phyloP scores from a whole-genome alignment of 257 asterid genomes.

The Asclepias syriaca region DNA sequence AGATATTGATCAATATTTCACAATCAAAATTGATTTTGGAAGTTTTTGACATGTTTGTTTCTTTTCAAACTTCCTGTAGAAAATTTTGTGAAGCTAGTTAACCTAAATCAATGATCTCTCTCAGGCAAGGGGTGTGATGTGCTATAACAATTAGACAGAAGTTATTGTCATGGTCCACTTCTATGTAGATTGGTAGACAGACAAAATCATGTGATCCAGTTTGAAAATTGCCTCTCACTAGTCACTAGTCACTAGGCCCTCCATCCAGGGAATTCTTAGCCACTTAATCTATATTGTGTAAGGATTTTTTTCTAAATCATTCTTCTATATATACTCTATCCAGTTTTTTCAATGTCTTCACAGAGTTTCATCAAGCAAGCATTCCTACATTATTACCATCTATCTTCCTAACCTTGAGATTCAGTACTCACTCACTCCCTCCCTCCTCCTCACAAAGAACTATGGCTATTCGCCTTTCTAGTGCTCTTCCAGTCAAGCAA shows the following conservation, averaged over 20 bases:
- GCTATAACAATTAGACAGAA: not conserved
- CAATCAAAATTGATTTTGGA: not conserved
- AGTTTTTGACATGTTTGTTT: not conserved
- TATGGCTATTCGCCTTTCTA: conserved; percentile 11
- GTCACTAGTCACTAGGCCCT: not conserved
- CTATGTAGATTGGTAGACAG: conserved; percentile 7
- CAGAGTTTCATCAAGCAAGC: not conserved
- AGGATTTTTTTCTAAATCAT: not conserved
- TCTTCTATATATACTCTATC: not conserved
- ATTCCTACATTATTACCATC: not conserved
- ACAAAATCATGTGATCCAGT: conserved; percentile 14
- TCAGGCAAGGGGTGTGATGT: not conserved
- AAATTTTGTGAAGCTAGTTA: not conserved
- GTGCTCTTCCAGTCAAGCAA: conserved; percentile 4
- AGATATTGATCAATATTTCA: not conserved
- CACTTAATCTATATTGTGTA: not conserved
- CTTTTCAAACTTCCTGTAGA: not conserved
- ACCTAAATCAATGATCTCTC: not conserved
- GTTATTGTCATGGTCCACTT: not conserved
- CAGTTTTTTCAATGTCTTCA: not conserved
- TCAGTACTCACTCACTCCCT: not conserved
- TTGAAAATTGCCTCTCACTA: conserved; percentile 1
- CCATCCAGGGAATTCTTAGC: not conserved
- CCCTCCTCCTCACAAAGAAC: not conserved
- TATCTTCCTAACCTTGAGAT: not conserved